Evolutionary conservation across 2,329 filamentous ascomycete genomes (phyloP), one percentile per base, ranked within the genome.

Genomic region (Polytolypa hystricis): DNA sequence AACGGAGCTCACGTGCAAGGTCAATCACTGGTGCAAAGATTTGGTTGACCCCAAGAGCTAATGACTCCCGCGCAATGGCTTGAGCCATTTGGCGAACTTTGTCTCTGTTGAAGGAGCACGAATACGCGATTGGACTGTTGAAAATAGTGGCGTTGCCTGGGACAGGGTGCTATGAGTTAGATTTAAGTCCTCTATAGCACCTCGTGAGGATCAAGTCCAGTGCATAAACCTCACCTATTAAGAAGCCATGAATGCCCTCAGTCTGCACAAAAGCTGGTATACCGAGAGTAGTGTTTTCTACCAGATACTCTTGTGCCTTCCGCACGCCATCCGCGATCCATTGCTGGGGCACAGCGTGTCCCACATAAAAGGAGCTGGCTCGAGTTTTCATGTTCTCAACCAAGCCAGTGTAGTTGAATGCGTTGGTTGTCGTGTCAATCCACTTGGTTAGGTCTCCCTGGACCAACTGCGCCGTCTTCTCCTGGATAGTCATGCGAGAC

Each of bases 231-330:
- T 16, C 15, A 30, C 18, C 71, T 29, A 79, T 71, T 20, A 84
- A 62, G 45, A 84, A 77, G 1, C 80, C 81, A 49, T 85, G 81
- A 30, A 85, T 79, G 25, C 32, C 79, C 57, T 86, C 81, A 3
- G 73, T 80, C 56, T 85, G 81, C 10, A 81, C 74, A 46, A 84
- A 69, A 1, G 81, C 75, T 5, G 81, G 81, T 35, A 85, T 85
- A 0, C 79, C 81, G 6, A 79, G 59, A 1, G 71, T 75, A 1
- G 77, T 81, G 44, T 79, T 74, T 12, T 82, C 64, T 32, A 77
- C 47, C 2, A 83, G 61, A 45, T 84, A 84, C 36, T 84, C 77
- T 49, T 85, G 80, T 3, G 68, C 81, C 25, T 64, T 61, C 54
- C 74, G 74, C 46, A 82, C 70, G 33, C 76, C 76, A 14, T 72